Evolutionary conservation across 495 filamentous ascomycete genomes (phyloP).

Genomic region (Xylaria cubensis): DNA sequence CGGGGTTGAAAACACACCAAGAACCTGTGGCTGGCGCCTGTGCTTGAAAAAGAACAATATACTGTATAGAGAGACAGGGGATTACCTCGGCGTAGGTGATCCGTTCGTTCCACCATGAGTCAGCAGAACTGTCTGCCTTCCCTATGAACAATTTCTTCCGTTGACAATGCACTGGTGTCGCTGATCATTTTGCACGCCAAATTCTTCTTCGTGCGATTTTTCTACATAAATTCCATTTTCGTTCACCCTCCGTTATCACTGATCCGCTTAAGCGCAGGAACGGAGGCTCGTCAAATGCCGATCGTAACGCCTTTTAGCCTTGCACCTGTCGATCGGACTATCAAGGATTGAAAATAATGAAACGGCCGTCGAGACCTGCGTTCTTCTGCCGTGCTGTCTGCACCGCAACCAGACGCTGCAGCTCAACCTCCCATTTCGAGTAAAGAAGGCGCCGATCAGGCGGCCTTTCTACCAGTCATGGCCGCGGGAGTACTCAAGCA

Average conservation of each 20-base stretch:
- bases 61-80: not conserved
- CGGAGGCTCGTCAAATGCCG: conserved; percentile 17
- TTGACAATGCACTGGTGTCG: too few species aligned
- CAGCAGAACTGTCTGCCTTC: not conserved
- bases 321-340: conserved; percentile 27
- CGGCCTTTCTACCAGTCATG: not conserved
- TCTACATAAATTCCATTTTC: conserved; percentile 9
- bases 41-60: not conserved
- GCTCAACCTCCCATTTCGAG: conserved; percentile 9
- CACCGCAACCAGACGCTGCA: conserved; percentile 10
- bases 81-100: conserved; percentile 1
- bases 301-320: conserved; percentile 26
- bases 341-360: conserved; percentile 6
- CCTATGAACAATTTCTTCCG: not conserved
- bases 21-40: not conserved
- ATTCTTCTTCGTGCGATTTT: conserved; percentile 2
- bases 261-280: conserved; percentile 16
- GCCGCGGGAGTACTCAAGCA: not conserved
- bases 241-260: conserved; percentile 7
- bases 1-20: not conserved
- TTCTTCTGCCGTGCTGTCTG: conserved; percentile 18
- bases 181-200: not conserved
- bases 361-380: conserved; percentile 7
- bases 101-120: not conserved
- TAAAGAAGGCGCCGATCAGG: conserved; percentile 6